Evolutionary conservation across 2,329 filamentous ascomycete species (phyloP), one percentile per base, ranked within the genome.

Genomic region (Emergomyces africanus): DNA sequence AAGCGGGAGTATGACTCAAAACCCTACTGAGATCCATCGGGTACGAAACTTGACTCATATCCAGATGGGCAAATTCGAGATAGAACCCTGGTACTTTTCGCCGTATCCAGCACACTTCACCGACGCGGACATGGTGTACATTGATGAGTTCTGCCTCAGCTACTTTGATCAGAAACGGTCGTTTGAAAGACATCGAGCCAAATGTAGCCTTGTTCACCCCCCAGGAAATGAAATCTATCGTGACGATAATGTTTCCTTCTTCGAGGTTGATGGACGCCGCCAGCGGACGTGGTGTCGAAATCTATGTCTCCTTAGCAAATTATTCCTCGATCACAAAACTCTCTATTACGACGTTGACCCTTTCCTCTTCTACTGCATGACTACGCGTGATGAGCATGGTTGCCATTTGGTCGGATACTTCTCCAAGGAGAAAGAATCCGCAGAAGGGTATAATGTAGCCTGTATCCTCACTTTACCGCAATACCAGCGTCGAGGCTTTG

Each of bases 381-480:
- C 90, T 64, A 94, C 96, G 67, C 92, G 91, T 66, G 89, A 96
- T 68, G 87, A 94, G 59, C 83, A 87, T 20, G 92, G 92, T 20
- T 96, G 94, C 69, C 94, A 96, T 70, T 94, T 99, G 65, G 92
- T 97, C 30, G 94, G 94, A n/a, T 99, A 99, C 70, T 99, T 99
- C 68, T 95, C 89, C 59, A 99, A 99, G 71, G 94, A 99, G 73
- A 99, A 99, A 66, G 94, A 99, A 73, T 92, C 88, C 44, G 90
- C 90, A 0, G 95, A 99, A 67, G 90, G 89, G 35, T 99, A 97
- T 81, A 99, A 99, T 70, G 87, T 99, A 37, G 95, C 94, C 4
- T 99, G 95, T 81, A 99, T 99, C 71, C 79, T 99, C 61, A 99
- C 94, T 0, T 79, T 99, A 3, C 94, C 94, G 0, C 95, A 99